Percentiles rank a stretch among this genome's conserved stretches.
phyloP scores from a whole-genome alignment of 441 rosid species.

The Arabidopsis lyrata region DNA sequence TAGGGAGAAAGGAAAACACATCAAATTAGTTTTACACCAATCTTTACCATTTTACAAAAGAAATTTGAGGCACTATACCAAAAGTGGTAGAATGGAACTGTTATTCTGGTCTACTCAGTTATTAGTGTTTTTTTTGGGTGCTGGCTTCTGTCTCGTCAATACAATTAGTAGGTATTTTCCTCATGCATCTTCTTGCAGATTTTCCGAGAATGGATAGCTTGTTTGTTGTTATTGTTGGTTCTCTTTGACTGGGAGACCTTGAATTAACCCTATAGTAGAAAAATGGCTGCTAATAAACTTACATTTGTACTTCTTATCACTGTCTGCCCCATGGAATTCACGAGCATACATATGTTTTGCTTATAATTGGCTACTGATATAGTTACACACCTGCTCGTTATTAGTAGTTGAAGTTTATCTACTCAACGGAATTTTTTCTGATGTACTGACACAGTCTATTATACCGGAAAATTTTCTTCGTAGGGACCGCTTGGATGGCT shows the following conservation, averaged over 20 bases:
- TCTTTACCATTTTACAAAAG: slow-evolving; percentile 15
- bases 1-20: slow-evolving; percentile 26
- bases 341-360: slow-evolving; percentile 14
- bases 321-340: not conserved
- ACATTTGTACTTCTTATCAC: slow-evolving; percentile 4
- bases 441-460: slow-evolving; percentile 13
- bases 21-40: slow-evolving; percentile 20
- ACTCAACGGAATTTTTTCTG: slow-evolving; percentile 1
- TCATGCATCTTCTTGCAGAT: not conserved
- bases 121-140: not conserved
- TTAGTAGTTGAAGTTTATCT: slow-evolving; percentile 22
- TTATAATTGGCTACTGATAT: slow-evolving; percentile 13
- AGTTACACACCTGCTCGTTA: slow-evolving; percentile 33
- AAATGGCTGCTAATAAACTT: not conserved
- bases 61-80: slow-evolving; percentile 2
- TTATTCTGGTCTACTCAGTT: not conserved
- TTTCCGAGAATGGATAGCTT: slow-evolving; percentile 8
- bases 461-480: slow-evolving; percentile 40
- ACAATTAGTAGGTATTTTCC: not conserved
- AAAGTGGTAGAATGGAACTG: slow-evolving; percentile 16
- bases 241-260: not conserved
- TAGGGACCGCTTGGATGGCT: slow-evolving; percentile 99
- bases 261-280: not conserved
- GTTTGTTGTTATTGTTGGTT: not conserved
- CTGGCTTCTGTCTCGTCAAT: slow-evolving; percentile 1